These are phyloP conservation scores for Trichophyton verrucosum DNA, from an alignment of 2,329 filamentous ascomycete genomes.

Conservation along the genomic window DNA sequence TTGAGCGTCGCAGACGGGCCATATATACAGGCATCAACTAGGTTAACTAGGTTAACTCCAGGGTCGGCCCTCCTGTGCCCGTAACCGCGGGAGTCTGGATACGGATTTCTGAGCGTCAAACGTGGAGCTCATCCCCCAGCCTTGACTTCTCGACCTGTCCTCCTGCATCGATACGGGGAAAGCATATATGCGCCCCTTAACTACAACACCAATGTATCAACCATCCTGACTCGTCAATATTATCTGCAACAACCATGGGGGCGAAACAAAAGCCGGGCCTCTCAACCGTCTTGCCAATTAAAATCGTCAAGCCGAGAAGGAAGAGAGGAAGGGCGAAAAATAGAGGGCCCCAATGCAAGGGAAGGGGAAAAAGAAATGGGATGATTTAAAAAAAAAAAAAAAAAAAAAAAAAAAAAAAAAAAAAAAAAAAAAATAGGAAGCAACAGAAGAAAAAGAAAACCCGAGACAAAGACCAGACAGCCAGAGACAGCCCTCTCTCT, in stretches of 20 bases:
- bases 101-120: background rate
- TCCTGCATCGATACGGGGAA: background rate
- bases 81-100: background rate
- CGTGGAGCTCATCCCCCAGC: background rate
- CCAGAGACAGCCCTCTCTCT: too few relatives aligned
- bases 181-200: background rate
- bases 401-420: background rate
- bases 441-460: background rate
- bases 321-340: background rate
- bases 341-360: background rate
- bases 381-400: too few relatives aligned
- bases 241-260: background rate
- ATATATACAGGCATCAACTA: background rate
- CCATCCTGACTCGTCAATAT: background rate
- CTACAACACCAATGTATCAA: background rate
- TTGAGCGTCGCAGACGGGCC: background rate
- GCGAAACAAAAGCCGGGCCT: background rate
- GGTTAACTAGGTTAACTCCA: too few relatives aligned
- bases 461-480: constrained; percentile 3
- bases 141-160: background rate
- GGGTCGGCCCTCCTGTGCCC: background rate
- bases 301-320: background rate
- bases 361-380: background rate
- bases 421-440: background rate
- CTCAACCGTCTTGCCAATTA: background rate